Base-by-base conservation (phyloP, 495 filamentous ascomycete genomes). In the Xeromyces bisporus region DNA sequence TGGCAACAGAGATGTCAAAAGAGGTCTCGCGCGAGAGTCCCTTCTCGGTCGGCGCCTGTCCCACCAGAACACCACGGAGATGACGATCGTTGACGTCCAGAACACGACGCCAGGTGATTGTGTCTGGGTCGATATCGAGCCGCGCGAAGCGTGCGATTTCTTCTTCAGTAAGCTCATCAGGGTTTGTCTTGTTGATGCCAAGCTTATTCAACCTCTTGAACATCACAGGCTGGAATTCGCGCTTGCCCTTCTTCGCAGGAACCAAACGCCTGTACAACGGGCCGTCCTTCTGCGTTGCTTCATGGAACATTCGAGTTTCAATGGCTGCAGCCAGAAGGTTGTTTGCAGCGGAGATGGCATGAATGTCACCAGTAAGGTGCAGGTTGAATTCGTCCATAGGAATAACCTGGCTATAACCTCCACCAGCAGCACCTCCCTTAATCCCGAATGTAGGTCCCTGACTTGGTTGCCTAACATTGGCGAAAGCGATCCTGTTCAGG, bases 311-410 rank as follows among this genome's bases (percentile, higher is more conserved):
- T 37, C 89, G 75, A 5, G 89, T 96, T 43, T 97, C 89, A 43
- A 97, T 93, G 8, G 89, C 89, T 25, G 89, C 89, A 33, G 89
- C 89, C n/a, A 97, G 77, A 24, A 97, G 67, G 58, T 97, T 97
- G 64, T 96, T 97, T 3, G 89, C 89, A 7, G 89, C 89, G 21
- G 85, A 82, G 46, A 97, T 87, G 24, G 89, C 89, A 50, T 97
- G 89, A 38, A 97, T 96, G 50, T 97, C 89, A 41, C 89, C 89
- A 25, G 89, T 97, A 50, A 97, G 58, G 50, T 97, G 89, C 38
- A 97, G 64, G 50, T 97, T 97, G 66, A 97, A 97, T 52, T 97
- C 89, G 40, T 97, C 89, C 89, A 97, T 97, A 31, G 89, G 89
- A 41, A 97, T 96, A 45, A 96, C 89, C 55, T 97, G 89, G 52